Evolutionary conservation across 1,139 yeast species (phyloP).

Genomic region (Tardiomyces digboiensis): DNA sequence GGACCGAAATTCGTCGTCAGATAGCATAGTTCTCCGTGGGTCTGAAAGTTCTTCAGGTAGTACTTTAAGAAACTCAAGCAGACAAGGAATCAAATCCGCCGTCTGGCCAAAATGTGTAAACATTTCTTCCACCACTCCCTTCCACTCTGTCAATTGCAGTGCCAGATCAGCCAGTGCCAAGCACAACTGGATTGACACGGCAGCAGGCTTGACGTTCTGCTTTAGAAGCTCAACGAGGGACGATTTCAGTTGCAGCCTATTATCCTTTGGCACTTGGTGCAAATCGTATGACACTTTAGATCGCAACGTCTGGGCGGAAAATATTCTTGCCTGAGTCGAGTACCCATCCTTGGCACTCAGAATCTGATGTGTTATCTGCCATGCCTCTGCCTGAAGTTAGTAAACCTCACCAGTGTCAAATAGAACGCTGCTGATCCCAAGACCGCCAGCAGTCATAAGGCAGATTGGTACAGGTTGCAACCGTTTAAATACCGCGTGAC

Average conservation of each 20-base stretch:
- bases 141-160: slow-evolving; percentile 70
- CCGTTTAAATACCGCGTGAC: too few species aligned
- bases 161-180: slow-evolving; percentile 76
- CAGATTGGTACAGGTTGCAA: too few species aligned
- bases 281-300: slow-evolving; percentile 81
- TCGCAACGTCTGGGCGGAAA: slow-evolving; percentile 86
- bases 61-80: slow-evolving; percentile 73
- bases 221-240: slow-evolving; percentile 50
- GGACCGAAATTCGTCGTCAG: slow-evolving; percentile 67
- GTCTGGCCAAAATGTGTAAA: slow-evolving; percentile 37
- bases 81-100: slow-evolving; percentile 15
- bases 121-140: slow-evolving; percentile 59
- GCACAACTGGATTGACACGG: slow-evolving; percentile 71
- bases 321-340: slow-evolving; percentile 51
- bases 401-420: too few species aligned
- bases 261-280: slow-evolving; percentile 54
- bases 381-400: slow-evolving; percentile 26
- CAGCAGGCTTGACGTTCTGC: slow-evolving; percentile 34
- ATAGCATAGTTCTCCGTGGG: slow-evolving; percentile 64
- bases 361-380: slow-evolving; percentile 29
- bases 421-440: too few species aligned
- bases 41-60: slow-evolving; percentile 88
- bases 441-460: too few species aligned
- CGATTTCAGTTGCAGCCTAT: slow-evolving; percentile 47
- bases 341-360: slow-evolving; percentile 13